Base-by-base conservation (phyloP, 2,329 filamentous ascomycete species). In the Monilinia polystroma region DNA sequence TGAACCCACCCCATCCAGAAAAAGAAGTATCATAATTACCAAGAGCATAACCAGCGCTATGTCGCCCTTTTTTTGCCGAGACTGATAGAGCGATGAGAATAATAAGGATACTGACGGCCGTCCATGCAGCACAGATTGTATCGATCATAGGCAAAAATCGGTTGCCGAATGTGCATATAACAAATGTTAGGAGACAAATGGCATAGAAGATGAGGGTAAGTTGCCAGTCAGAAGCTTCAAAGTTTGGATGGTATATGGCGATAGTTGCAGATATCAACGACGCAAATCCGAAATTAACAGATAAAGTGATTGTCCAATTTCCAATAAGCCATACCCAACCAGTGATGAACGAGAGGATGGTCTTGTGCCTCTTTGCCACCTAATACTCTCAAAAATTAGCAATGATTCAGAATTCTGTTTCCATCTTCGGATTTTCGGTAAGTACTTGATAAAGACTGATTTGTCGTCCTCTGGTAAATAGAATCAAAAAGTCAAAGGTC, bases 291-390 rank as follows among this genome's bases (percentile, higher is more conserved):
- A 92, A 93, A 80, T 91, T 91, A 75, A 92, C 90, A n/a, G 89
- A 85, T n/a, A 92, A 81, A 0, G 90, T 92, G 72, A 93, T 93
- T 71, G 89, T 92, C 76, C 92, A 89, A 79, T 93, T 93, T 67
- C 91, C 91, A 63, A 92, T 87, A 23, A 91, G 84, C 75, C 90
- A 93, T 29, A 89, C 81, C 90, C 90, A 93, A 68, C 90, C 90
- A 71, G 87, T 90, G 68, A 90, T 85, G 85, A 88, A 92, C 43
- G 87, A 87, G 20, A 88, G 81, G 20, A 90, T 79, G 53, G 83
- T 84, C 64, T 89, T 86, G 79, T 85, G 89, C 20, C 77, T 77
- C 35, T 82, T 76, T 23, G 89, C 83, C 18, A 93, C 84, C 63
- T 65, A 52, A 3, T 29, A 26, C n/a, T 10, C 32, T 41, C n/a